Conservation (phyloP, 805 yeast genomes). For the Naumovozyma baii region DNA sequence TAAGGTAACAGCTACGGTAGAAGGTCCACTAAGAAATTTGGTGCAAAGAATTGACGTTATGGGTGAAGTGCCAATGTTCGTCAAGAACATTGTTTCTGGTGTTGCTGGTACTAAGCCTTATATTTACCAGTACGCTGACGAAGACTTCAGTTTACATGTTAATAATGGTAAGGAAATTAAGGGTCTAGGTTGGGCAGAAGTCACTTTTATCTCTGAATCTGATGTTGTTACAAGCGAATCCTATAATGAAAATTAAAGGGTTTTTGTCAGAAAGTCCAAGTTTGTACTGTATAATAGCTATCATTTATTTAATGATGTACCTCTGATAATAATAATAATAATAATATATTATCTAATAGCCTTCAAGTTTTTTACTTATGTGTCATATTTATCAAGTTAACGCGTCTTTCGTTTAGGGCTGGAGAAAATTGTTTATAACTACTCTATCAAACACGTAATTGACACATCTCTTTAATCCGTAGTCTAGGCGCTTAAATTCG, state of each 20-base stretch:
- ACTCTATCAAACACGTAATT: no score
- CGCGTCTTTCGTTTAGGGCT: no score
- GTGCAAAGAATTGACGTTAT: slow-evolving; percentile 93
- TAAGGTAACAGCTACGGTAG: slow-evolving; percentile 39
- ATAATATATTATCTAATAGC: no score
- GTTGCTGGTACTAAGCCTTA: slow-evolving; percentile 96
- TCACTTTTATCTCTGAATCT: slow-evolving; percentile 28
- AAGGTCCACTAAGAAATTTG: slow-evolving; percentile 51
- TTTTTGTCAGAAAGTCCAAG: no score
- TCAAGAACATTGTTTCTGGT: slow-evolving; percentile 85
- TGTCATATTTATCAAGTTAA: no score
- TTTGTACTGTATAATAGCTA: not conserved
- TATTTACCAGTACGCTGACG: slow-evolving; percentile 82
- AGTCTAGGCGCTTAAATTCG: no score
- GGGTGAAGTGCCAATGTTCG: slow-evolving; percentile 93
- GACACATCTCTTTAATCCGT: no score
- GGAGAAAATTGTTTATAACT: no score
- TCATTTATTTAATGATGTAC: not conserved
- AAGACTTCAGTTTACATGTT: slow-evolving; percentile 24
- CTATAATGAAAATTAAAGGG: slow-evolving; percentile 5
- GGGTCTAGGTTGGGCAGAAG: slow-evolving; percentile 29
- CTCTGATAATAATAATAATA: no score
- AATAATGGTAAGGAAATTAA: slow-evolving; percentile 12
- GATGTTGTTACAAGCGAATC: slow-evolving; percentile 22
- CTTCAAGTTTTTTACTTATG: no score